Conservation (phyloP, 805 yeast genomes). For the Hanseniaspora vineae region DNA sequence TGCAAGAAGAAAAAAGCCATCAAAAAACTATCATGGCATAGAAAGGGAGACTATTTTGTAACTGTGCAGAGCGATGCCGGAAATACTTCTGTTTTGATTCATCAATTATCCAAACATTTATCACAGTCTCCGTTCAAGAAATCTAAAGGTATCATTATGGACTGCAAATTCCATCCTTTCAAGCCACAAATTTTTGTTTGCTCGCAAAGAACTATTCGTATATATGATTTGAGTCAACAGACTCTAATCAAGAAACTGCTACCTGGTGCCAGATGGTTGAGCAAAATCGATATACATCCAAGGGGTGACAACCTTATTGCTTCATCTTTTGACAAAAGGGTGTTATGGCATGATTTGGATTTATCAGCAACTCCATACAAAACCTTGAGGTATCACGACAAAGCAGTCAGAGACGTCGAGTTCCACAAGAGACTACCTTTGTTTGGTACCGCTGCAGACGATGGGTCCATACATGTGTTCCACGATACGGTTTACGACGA, state of each 20-base stretch:
- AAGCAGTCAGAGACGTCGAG: constrained; percentile 78
- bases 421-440: constrained; percentile 85
- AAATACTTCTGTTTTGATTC: constrained; percentile 80
- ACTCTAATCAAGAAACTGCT: constrained; percentile 65
- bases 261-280: constrained; percentile 95
- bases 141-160: constrained; percentile 88
- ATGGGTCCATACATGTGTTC: constrained; percentile 85
- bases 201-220: constrained; percentile 82
- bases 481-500: constrained; percentile 88
- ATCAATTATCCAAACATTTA: constrained; percentile 85
- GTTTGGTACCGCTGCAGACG: constrained; percentile 92
- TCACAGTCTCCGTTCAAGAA: constrained; percentile 93
- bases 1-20: constrained; percentile 44
- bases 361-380: constrained; percentile 82
- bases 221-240: constrained; percentile 85
- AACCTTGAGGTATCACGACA: constrained; percentile 86
- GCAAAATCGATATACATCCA: constrained; percentile 87
- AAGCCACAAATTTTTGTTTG: constrained; percentile 89
- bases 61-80: constrained; percentile 93
- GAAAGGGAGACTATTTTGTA: constrained; percentile 93
- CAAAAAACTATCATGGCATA: constrained; percentile 85
- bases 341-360: constrained; percentile 95
- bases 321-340: constrained; percentile 87
- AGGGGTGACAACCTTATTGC: constrained; percentile 91
- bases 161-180: constrained; percentile 94